These are phyloP conservation scores for Boletus reticulatus DNA, from an alignment of 768 basidiomycete genomes.

Conservation along the genomic window DNA sequence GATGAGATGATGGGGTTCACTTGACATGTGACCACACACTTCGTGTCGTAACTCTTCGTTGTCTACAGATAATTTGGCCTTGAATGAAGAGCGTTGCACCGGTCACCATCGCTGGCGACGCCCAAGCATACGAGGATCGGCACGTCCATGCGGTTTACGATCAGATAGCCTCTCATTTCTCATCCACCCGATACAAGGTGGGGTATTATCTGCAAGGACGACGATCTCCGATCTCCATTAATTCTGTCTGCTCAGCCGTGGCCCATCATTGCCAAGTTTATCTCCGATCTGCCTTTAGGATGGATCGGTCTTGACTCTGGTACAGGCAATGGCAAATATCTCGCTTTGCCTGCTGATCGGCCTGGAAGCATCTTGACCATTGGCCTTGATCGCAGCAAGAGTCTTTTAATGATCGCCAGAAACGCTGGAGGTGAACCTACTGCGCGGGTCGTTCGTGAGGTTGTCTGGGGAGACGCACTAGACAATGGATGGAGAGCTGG, in stretches of 20 bases:
- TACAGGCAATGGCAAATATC: constrained; percentile 97
- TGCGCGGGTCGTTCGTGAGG: constrained; percentile 50
- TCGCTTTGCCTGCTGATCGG: constrained; percentile 67
- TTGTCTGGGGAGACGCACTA: constrained; percentile 78
- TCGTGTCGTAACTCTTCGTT: background rate
- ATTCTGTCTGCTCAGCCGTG: constrained; percentile 58
- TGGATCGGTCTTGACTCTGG: constrained; percentile 93
- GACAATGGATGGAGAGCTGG: constrained; percentile 71
- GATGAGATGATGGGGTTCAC: constrained; percentile 79
- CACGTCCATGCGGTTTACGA: constrained; percentile 88
- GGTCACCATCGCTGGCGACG: constrained; percentile 46
- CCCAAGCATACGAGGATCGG: constrained; percentile 59
- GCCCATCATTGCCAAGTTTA: constrained; percentile 81
- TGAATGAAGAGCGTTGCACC: constrained; percentile 35
- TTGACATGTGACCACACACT: constrained; percentile 22
- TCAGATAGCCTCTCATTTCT: constrained; percentile 83
- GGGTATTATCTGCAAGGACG: background rate
- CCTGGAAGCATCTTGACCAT: constrained; percentile 67
- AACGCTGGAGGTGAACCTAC: constrained; percentile 46
- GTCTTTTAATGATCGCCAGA: constrained; percentile 73
- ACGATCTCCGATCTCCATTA: background rate
- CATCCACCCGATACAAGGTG: constrained; percentile 87
- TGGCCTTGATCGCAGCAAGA: constrained; percentile 81
- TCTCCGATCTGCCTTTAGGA: constrained; percentile 66
- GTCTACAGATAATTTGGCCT: background rate